Conservation (phyloP, 2,329 filamentous ascomycete species). For the Ophiognomonia clavigignenti-juglandacearum region DNA sequence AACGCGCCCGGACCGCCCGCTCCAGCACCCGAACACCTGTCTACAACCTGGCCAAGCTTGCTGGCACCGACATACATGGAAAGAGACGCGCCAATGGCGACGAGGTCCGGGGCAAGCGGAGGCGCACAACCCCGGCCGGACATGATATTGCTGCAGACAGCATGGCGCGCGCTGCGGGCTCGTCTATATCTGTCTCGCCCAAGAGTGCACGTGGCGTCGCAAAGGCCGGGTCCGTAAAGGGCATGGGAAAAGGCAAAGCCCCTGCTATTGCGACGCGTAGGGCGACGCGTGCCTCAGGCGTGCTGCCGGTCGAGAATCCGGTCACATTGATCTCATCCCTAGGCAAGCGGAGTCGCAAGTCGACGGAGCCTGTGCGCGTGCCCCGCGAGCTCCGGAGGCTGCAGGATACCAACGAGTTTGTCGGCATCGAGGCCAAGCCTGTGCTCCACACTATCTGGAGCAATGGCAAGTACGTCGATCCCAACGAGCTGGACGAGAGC, state of each 20-base stretch:
- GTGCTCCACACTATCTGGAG: conserved; percentile 58
- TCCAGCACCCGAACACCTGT: conserved; percentile 48
- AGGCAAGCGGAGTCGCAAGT: conserved; percentile 56
- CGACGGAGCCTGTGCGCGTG: conserved; percentile 44
- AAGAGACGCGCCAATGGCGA: conserved; percentile 51
- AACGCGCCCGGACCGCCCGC: conserved; percentile 48
- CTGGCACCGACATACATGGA: conserved; percentile 57
- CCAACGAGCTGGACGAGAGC: conserved; percentile 29
- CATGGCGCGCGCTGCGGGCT: conserved; percentile 29
- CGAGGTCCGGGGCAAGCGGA: conserved; percentile 36
- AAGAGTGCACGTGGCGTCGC: conserved; percentile 29
- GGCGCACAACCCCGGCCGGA: conserved; percentile 42
- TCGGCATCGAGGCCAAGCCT: conserved; percentile 53
- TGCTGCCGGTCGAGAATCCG: conserved; percentile 32
- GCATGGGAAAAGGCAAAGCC: conserved; percentile 1
- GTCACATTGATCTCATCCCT: conserved; percentile 47
- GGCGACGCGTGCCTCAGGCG: conserved; percentile 40
- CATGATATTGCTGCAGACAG: conserved; percentile 23
- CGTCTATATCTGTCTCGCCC: conserved; percentile 34
- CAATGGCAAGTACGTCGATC: conserved; percentile 57
- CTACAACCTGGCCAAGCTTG: conserved; percentile 63
- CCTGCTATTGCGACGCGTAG: conserved; percentile 31
- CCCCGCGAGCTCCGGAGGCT: conserved; percentile 56
- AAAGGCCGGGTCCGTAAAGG: conserved; percentile 24
- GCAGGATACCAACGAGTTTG: conserved; percentile 59